Evolutionary conservation across 495 filamentous ascomycete genomes (phyloP).

Genomic region (Amphirosellinia nigrospora): DNA sequence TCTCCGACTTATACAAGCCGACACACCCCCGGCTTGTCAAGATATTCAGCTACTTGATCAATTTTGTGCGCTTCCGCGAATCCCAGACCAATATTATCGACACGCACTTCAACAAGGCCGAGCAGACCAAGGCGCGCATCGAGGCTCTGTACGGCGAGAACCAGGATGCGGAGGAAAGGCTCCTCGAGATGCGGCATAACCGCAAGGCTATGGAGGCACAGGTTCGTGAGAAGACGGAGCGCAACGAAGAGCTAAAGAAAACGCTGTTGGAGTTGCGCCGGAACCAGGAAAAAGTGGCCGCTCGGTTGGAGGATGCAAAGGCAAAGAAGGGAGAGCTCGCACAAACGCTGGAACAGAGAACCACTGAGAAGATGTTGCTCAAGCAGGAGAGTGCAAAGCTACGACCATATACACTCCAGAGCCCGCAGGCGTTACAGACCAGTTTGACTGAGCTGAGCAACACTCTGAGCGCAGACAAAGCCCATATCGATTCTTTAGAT

Average conservation of each 20-base stretch:
- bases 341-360: conserved; percentile 78
- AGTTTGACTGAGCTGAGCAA: conserved; percentile 81
- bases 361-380: conserved; percentile 61
- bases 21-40: conserved; percentile 85
- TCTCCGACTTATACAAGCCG: conserved; percentile 86
- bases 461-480: conserved; percentile 75
- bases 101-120: conserved; percentile 88
- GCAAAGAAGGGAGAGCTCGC: conserved; percentile 74
- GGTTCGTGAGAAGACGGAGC: conserved; percentile 77
- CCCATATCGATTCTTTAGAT: conserved; percentile 85
- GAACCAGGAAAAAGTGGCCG: conserved; percentile 77
- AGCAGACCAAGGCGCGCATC: conserved; percentile 82
- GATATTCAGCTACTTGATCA: conserved; percentile 96
- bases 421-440: conserved; percentile 78
- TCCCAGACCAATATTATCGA: conserved; percentile 84
- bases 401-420: conserved; percentile 88
- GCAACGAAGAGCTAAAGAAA: conserved; percentile 84
- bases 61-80: conserved; percentile 96
- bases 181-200: conserved; percentile 81
- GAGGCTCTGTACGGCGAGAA: conserved; percentile 87
- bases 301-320: conserved; percentile 77
- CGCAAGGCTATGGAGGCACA: conserved; percentile 77
- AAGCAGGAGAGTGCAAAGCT: conserved; percentile 86
- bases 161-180: conserved; percentile 77
- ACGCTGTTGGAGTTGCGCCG: conserved; percentile 76